Percentiles rank a stretch among this genome's conserved stretches.
phyloP scores from a whole-genome alignment of 352 stramenopile genomes.

The Achlya hypogyna region DNA sequence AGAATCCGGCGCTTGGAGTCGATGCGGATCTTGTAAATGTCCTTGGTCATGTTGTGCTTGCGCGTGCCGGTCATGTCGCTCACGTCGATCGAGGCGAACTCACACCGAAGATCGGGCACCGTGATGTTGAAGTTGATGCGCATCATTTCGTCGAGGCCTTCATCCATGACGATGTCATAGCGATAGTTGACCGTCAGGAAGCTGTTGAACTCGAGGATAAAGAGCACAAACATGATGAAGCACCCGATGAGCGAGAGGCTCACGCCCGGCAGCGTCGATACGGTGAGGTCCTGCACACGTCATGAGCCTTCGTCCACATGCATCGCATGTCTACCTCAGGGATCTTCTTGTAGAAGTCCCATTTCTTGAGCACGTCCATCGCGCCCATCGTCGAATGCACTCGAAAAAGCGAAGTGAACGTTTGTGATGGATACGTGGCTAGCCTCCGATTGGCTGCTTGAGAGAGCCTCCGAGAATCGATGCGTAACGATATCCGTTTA shows the following conservation, averaged over 20 bases:
- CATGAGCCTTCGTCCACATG: neutral
- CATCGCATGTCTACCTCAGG: constrained; percentile 40
- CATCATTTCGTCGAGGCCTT: constrained; percentile 73
- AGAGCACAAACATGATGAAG: constrained; percentile 86
- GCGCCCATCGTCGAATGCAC: constrained; percentile 43
- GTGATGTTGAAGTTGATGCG: constrained; percentile 99
- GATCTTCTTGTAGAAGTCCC: constrained; percentile 90
- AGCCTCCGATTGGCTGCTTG: constrained; percentile 7
- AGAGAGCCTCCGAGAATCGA: constrained; percentile 7
- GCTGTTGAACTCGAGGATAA: constrained; percentile 85
- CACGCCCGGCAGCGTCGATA: constrained; percentile 77
- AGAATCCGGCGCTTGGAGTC: constrained; percentile 77
- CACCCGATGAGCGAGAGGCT: constrained; percentile 71
- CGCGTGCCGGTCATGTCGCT: constrained; percentile 96
- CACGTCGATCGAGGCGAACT: constrained; percentile 95
- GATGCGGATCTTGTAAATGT: constrained; percentile 95
- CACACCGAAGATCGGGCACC: constrained; percentile 93
- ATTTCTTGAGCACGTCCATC: constrained; percentile 85
- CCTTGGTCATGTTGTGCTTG: constrained; percentile 97
- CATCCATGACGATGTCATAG: constrained; percentile 86
- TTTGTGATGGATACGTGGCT: constrained; percentile 16
- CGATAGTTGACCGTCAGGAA: constrained; percentile 82
- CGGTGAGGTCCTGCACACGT: constrained; percentile 63
- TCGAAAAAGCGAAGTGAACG: constrained; percentile 5
- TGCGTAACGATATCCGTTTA: neutral